Percentiles rank a stretch among this genome's conserved stretches.
Conservation (phyloP, 805 yeast genomes). For the Lipomyces anomalus region DNA sequence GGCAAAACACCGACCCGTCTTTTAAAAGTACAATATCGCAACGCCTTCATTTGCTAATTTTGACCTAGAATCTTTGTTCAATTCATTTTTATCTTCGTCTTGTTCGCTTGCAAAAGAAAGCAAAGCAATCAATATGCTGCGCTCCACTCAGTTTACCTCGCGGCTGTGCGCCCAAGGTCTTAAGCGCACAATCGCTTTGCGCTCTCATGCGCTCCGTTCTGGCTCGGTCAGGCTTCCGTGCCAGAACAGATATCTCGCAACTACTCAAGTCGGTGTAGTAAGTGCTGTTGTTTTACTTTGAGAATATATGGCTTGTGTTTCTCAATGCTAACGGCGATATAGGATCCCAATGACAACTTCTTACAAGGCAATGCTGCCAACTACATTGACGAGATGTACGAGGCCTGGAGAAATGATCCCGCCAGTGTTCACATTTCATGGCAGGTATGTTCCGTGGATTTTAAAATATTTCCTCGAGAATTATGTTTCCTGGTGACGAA, state of each 20-base stretch:
- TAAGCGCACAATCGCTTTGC: neutral
- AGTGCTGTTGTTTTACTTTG: neutral
- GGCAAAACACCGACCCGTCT: neutral
- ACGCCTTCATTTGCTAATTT: neutral
- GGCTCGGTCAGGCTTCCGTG: neutral
- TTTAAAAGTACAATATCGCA: neutral
- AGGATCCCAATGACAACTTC: conserved; percentile 55
- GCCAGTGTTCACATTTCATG: conserved; percentile 88
- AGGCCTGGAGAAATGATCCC: conserved; percentile 90
- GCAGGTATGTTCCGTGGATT: conserved; percentile 65
- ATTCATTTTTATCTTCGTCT: neutral
- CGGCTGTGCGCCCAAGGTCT: neutral
- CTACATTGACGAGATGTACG: conserved; percentile 96
- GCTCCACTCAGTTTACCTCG: neutral
- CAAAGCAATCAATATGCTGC: neutral
- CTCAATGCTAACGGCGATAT: neutral
- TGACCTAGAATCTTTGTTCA: neutral
- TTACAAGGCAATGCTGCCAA: conserved; percentile 78
- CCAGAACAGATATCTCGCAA: neutral
- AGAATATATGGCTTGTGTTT: neutral
- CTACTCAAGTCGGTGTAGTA: neutral
- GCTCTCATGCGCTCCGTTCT: neutral
- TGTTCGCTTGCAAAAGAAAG: neutral
- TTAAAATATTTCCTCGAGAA: conserved; percentile 1
- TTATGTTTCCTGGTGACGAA: neutral